Evolutionary conservation across 352 stramenopile genomes (phyloP), one percentile per base, ranked within the genome.

Genomic region (Blastocystis sp.): DNA sequence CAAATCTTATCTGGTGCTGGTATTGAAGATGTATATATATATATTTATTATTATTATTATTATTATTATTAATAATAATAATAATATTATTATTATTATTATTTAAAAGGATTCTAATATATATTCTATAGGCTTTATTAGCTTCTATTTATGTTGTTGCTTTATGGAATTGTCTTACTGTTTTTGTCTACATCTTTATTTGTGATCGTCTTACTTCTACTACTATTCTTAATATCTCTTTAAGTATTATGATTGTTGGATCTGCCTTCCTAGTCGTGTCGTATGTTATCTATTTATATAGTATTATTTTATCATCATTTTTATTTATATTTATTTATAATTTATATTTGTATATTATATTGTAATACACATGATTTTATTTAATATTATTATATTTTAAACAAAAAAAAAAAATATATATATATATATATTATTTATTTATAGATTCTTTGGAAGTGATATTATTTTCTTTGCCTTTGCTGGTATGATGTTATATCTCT

Each of bases 151-250:
- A 54, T 24, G 52, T 44, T 9, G 52, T 62, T 27, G 52, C 39
- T 48, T 42, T 62, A 5, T 62, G 52, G 52, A 62, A 62, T 18
- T 54, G 48, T 39, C 52, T 62, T 6, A 62, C 52, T 32, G 52
- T 62, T 13, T 52, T 62, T 18, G 54, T 62, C 52, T 62, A 54
- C 19, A 62, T 62, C 39, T 39, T 31, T 24, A 32, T 62, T 32
- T 39, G 48, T 1, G 52, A 62, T 13, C 19, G 37, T 5, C 21
- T 62, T 27, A 54, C 52, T 6, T 42, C 39, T 33, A 24, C 39
- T 9, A 11, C 23, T 28, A 62, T 62, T 42, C 54, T 62, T 19
- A 54, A 54, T n/a, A 49, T 62, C 2, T 39, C 52, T 10, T 19
- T 62, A 0, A 34, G 13, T 11, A 48, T 62, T 30, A 62, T 62